Conservation (phyloP, 257 asterid species). For the Cordia subcordata region DNA sequence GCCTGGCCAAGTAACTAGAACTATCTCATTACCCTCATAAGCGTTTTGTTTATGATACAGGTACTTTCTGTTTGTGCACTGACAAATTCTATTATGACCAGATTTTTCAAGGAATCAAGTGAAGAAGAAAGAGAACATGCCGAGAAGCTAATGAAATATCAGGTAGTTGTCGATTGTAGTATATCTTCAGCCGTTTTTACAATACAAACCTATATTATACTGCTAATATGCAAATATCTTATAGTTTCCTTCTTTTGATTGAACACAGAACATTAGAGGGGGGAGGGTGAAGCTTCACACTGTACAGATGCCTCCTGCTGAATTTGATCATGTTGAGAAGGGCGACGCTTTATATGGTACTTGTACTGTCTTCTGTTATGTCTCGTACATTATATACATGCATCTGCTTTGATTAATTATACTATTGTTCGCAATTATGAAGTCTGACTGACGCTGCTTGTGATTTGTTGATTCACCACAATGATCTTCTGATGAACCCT, state of each 20-base stretch:
- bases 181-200: not conserved
- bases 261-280: constrained; percentile 64
- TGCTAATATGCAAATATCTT: not conserved
- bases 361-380: constrained; percentile 1
- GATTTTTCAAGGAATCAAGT: constrained; percentile 82
- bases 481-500: constrained; percentile 57
- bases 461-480: constrained; percentile 44
- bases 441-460: too few species aligned
- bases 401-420: not conserved
- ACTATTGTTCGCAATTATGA: too few species aligned
- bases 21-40: not conserved
- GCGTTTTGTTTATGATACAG: not conserved
- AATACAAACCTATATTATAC: too few species aligned
- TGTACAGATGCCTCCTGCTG: constrained; percentile 48
- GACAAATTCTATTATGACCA: constrained; percentile 18
- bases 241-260: not conserved
- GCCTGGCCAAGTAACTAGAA: constrained; percentile 72
- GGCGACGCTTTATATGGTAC: constrained; percentile 83
- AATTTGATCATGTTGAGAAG: constrained; percentile 67
- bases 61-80: not conserved
- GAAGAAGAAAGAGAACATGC: constrained; percentile 87
- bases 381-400: not conserved
- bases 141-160: constrained; percentile 83
- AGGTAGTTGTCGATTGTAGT: constrained; percentile 33
- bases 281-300: constrained; percentile 67